Conservation (phyloP, 257 asterid species). For the Ocimum tenuiflorum region DNA sequence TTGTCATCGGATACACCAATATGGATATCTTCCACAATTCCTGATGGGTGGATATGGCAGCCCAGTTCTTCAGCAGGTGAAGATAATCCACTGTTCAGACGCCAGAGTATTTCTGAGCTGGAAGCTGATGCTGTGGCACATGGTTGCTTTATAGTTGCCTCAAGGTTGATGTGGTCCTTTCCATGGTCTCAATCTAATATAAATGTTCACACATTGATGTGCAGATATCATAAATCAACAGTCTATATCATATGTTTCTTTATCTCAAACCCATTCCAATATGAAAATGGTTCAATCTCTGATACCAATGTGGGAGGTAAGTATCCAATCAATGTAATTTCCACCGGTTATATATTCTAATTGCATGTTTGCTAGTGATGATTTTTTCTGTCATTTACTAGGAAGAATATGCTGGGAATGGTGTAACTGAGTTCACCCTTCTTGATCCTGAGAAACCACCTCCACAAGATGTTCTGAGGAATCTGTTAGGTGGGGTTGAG, state of each 20-base stretch:
- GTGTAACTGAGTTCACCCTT: slow-evolving; percentile 45
- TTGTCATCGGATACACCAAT: slow-evolving; percentile 29
- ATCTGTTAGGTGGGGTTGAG: slow-evolving; percentile 51
- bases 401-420: slow-evolving; percentile 77
- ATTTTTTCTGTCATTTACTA: slow-evolving; percentile 28
- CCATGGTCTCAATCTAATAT: slow-evolving; percentile 16
- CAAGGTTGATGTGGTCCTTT: slow-evolving; percentile 10
- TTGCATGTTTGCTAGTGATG: slow-evolving; percentile 19
- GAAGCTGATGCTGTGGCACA: slow-evolving; percentile 87
- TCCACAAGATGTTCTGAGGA: slow-evolving; percentile 62
- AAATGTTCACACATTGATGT: background rate
- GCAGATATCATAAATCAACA: slow-evolving; percentile 83
- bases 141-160: slow-evolving; percentile 39
- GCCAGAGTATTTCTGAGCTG: slow-evolving; percentile 77
- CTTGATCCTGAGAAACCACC: slow-evolving; percentile 55
- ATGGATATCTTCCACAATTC: slow-evolving; percentile 79
- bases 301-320: slow-evolving; percentile 95
- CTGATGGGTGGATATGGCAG: slow-evolving; percentile 76
- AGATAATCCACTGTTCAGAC: slow-evolving; percentile 39
- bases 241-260: slow-evolving; percentile 46
- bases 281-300: slow-evolving; percentile 88
- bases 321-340: slow-evolving; percentile 24
- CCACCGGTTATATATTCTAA: background rate
- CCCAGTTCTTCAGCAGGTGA: slow-evolving; percentile 35
- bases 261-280: slow-evolving; percentile 61